Conservation (phyloP, 192 early-diverging fungal species). For the Linnemannia zychae region DNA sequence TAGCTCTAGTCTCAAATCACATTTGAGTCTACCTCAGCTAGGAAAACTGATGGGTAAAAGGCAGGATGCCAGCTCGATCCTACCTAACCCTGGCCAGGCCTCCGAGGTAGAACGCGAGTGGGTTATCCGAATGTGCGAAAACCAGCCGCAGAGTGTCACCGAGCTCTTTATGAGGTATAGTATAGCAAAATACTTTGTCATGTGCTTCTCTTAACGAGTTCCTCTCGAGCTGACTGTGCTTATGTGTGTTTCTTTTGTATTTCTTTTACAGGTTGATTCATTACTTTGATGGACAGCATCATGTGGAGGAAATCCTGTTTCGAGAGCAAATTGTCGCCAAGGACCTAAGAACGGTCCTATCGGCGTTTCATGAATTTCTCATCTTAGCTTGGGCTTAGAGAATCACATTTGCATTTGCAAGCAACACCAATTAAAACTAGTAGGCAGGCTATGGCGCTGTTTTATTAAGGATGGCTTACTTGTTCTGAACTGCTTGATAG, state of each 20-base stretch:
- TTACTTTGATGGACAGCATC: slow-evolving; percentile 83
- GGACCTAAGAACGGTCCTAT: slow-evolving; percentile 50
- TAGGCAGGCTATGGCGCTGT: not conserved
- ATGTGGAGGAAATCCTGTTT: slow-evolving; percentile 83
- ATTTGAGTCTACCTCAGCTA: slow-evolving; percentile 33
- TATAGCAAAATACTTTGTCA: too few species aligned
- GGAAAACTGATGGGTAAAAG: slow-evolving; percentile 29
- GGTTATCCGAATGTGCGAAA: slow-evolving; percentile 62
- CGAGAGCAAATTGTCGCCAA: slow-evolving; percentile 52
- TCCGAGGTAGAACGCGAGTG: slow-evolving; percentile 64
- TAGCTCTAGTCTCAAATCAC: slow-evolving; percentile 36
- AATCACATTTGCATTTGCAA: too few species aligned
- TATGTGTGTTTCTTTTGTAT: not conserved
- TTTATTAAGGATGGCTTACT: not conserved
- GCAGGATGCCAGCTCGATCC: slow-evolving; percentile 52
- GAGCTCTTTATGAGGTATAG: slow-evolving; percentile 70
- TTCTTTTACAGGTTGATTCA: slow-evolving; percentile 67
- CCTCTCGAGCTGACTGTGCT: not conserved
- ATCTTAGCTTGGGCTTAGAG: slow-evolving; percentile 47
- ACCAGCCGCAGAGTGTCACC: slow-evolving; percentile 67
- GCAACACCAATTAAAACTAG: not conserved
- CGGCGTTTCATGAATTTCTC: slow-evolving; percentile 45
- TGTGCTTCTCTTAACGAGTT: too few species aligned
- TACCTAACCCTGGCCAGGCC: slow-evolving; percentile 62
- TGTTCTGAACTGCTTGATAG: not conserved